These are phyloP conservation scores for Tribonema minus DNA, from an alignment of 108 stramenopile genomes.

Conservation along the genomic window DNA sequence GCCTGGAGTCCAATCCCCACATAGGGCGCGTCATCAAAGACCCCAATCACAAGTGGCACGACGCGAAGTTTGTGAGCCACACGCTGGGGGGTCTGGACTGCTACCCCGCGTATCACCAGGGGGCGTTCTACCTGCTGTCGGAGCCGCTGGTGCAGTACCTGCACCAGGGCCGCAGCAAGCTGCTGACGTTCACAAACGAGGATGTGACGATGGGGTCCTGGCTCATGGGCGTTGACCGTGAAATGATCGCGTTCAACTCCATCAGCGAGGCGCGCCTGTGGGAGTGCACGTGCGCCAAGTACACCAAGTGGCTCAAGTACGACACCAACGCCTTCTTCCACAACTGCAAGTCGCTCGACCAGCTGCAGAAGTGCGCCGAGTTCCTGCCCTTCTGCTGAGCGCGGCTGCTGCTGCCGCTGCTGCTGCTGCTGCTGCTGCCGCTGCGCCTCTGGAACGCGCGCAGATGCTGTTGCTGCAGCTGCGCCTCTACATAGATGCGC, in stretches of 20 bases:
- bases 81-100: conserved; percentile 31
- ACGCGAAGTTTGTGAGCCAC: conserved; percentile 23
- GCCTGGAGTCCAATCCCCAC: conserved; percentile 18
- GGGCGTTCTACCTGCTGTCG: conserved; percentile 34
- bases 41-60: conserved; percentile 18
- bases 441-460: no score
- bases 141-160: conserved; percentile 32
- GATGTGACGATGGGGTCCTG: conserved; percentile 35
- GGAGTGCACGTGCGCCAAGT: conserved; percentile 22
- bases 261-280: conserved; percentile 29
- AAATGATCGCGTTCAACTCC: conserved; percentile 23
- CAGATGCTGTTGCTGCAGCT: no score
- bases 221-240: conserved; percentile 34
- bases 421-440: no score
- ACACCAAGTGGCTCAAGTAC: neutral
- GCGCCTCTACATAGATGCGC: no score
- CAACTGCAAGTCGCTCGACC: conserved; percentile 15
- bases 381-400: conserved; percentile 26
- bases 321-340: conserved; percentile 34
- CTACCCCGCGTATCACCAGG: conserved; percentile 40
- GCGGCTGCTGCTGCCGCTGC: no score
- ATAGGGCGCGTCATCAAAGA: conserved; percentile 29
- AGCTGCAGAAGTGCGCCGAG: conserved; percentile 3
- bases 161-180: conserved; percentile 24
- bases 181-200: conserved; percentile 38